Evolutionary conservation across 2,329 filamentous ascomycete genomes (phyloP), one percentile per base, ranked within the genome.

Genomic region (Pseudogymnoascus sp.): DNA sequence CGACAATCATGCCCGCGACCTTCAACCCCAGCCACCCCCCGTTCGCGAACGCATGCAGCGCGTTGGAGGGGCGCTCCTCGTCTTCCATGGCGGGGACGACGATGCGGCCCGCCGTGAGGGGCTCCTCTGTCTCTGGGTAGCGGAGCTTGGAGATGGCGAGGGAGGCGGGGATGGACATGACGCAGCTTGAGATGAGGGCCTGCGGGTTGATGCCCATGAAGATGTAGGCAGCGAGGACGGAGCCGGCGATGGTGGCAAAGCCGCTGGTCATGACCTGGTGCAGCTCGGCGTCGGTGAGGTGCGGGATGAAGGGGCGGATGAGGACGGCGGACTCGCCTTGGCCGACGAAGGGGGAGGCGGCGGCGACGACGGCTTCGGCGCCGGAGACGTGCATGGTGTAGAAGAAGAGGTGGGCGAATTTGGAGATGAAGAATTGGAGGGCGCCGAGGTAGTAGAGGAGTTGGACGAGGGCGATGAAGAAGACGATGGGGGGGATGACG

Each of bases 241-340:
- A 91, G 65, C 92, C 92, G 11, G 92, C 90, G 69, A 97, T 96
- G 55, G 92, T 96, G 23, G 92, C 92, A 69, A 95, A 96, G 65
- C 92, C 92, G 67, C 89, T 95, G 61, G 88, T 90, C 90, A 97
- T 92, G 74, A 96, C 82, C 77, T 96, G 92, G 75, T 96, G 92
- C 63, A 96, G 78, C 76, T 97, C 92, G 67, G 91, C 91, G 72
- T 87, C 82, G 65, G 92, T 97, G 71, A 96, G 83, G 74, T 94
- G 87, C 10, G 90, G 80, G 55, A 96, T 86, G 74, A 95, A 96
- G 0, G 91, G 91, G 62, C 87, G 86, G 75, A 97, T 91, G 71
- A 97, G 78, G 89, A 96, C 95, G 64, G 91, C 91, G 23, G 90
- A 94, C 80, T 96, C 92, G 71, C 92, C 92, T 78, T 96, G 92